Conservation (phyloP, 352 stramenopile genomes). For the Thalassiosira exigua region DNA sequence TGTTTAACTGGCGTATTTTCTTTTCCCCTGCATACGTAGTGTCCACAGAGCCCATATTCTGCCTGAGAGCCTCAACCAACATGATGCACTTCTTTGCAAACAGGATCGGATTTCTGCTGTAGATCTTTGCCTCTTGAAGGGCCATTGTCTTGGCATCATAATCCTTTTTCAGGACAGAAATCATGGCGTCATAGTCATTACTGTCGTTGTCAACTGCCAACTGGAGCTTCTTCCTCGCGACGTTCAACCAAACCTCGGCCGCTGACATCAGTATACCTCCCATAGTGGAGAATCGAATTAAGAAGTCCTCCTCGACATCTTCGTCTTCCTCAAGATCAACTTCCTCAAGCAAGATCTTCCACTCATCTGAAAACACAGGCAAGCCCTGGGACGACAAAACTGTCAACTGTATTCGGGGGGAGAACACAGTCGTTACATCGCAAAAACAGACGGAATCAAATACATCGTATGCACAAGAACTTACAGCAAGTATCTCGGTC, state of each 20-base stretch:
- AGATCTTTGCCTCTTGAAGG: constrained; percentile 37
- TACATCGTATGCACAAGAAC: too few species aligned
- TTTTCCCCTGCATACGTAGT: constrained; percentile 38
- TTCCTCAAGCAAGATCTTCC: constrained; percentile 40
- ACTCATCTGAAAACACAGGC: constrained; percentile 65
- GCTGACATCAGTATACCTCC: constrained; percentile 48
- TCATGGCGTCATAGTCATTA: constrained; percentile 32
- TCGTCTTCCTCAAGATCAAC: constrained; percentile 27
- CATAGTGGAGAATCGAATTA: constrained; percentile 56
- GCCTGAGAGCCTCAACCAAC: constrained; percentile 74
- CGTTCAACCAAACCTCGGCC: constrained; percentile 55
- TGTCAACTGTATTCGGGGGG: too few species aligned
- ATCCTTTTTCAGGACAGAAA: constrained; percentile 55
- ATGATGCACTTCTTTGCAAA: constrained; percentile 74
- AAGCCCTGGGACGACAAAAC: constrained; percentile 67
- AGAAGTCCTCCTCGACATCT: constrained; percentile 46
- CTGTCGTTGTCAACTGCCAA: constrained; percentile 1
- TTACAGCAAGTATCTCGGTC: constrained; percentile 71
- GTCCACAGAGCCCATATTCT: constrained; percentile 66
- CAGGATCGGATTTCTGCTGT: constrained; percentile 43
- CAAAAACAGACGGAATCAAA: too few species aligned
- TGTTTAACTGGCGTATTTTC: constrained; percentile 59
- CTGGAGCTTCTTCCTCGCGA: constrained; percentile 52
- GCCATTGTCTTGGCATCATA: constrained; percentile 50
- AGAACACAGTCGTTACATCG: too few species aligned